Percentiles rank a stretch among this genome's conserved stretches.
phyloP scores from a whole-genome alignment of 495 filamentous ascomycete species.

The Lasiosphaeria miniovina region DNA sequence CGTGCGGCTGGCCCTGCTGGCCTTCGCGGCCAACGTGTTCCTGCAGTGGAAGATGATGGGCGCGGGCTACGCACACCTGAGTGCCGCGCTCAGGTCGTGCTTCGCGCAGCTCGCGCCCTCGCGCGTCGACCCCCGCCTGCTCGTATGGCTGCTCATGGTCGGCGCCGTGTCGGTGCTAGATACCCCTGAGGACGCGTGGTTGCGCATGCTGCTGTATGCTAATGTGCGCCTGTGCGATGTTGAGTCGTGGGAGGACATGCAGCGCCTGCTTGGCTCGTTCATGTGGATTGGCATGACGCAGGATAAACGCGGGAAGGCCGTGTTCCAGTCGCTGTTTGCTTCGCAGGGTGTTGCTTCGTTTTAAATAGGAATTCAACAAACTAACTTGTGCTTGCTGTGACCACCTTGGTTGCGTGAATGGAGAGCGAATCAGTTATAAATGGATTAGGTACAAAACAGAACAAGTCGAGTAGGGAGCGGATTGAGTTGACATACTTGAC shows the following conservation, averaged over 20 bases:
- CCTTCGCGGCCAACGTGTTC: constrained; percentile 38
- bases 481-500: no score
- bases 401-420: no score
- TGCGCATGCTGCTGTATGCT: constrained; percentile 23
- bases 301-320: constrained; percentile 28
- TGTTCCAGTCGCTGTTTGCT: constrained; percentile 9
- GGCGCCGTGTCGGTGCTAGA: constrained; percentile 34
- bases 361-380: no score
- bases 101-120: constrained; percentile 8
- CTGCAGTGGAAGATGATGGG: constrained; percentile 35
- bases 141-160: constrained; percentile 39
- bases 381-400: no score
- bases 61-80: constrained; percentile 27
- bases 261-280: constrained; percentile 25
- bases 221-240: constrained; percentile 22
- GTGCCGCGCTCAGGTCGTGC: constrained; percentile 9
- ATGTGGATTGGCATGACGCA: constrained; percentile 37
- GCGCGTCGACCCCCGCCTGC: background rate
- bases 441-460: no score
- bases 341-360: no score
- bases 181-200: constrained; percentile 26
- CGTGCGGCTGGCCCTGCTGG: constrained; percentile 40
- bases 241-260: constrained; percentile 30
- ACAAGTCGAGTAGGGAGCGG: no score
- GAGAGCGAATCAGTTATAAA: no score